These are phyloP conservation scores for Chloromonas sp. DNA, from an alignment of 163 green algal genomes.

Conservation along the genomic window DNA sequence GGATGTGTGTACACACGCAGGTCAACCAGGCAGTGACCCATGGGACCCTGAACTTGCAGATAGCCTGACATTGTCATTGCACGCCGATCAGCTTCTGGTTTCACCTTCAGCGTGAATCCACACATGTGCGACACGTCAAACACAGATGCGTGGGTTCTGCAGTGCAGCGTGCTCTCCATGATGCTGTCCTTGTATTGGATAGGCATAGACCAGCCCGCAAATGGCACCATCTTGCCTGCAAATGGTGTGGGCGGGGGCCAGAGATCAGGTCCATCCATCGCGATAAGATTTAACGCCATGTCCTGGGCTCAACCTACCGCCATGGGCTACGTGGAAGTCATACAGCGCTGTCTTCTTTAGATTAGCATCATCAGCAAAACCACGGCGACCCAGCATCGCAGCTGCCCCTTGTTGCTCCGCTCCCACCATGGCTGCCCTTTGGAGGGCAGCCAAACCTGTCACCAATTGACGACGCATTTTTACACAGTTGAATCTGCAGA, in stretches of 20 bases:
- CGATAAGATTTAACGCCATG: background rate
- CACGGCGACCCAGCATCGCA: background rate
- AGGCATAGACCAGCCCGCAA: conserved; percentile 97
- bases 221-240: conserved; percentile 96
- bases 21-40: too few relatives aligned
- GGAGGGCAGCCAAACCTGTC: too few relatives aligned
- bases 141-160: conserved; percentile 76
- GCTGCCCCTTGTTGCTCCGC: too few relatives aligned
- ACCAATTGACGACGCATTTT: too few relatives aligned
- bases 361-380: conserved; percentile 42
- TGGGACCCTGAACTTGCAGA: too few relatives aligned
- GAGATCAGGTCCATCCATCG: background rate
- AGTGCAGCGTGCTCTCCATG: conserved; percentile 91
- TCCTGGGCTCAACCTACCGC: conserved; percentile 46
- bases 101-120: conserved; percentile 82
- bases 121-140: conserved; percentile 99
- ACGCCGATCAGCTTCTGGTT: background rate
- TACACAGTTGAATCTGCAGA: too few relatives aligned
- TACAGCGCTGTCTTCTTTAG: conserved; percentile 93
- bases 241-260: background rate
- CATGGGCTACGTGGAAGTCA: conserved; percentile 88
- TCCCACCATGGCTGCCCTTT: too few relatives aligned
- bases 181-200: conserved; percentile 99
- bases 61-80: background rate
- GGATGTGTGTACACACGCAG: too few relatives aligned